Evolutionary conservation across 2,329 filamentous ascomycete genomes (phyloP).

Genomic region (Lachnellula suecica): DNA sequence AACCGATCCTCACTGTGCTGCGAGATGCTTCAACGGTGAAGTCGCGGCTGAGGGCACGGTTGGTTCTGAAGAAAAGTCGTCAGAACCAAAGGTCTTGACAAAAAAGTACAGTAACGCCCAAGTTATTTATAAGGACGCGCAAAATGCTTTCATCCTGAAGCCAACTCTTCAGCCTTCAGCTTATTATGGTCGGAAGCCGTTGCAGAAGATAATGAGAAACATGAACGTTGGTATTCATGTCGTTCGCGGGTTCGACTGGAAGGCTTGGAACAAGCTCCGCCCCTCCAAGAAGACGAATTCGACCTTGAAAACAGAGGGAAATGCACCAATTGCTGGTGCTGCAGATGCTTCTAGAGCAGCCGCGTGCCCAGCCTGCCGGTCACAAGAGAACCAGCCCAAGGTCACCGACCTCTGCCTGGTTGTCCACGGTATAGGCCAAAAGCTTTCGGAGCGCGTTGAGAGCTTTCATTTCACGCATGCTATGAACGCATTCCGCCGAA

Average conservation of each 20-base stretch:
- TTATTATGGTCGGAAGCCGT: constrained; percentile 78
- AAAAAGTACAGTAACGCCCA: constrained; percentile 72
- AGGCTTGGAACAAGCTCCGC: constrained; percentile 73
- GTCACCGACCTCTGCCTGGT: constrained; percentile 89
- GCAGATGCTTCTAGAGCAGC: constrained; percentile 14
- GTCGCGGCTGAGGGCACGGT: constrained; percentile 54
- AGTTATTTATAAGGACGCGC: constrained; percentile 80
- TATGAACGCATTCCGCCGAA: constrained; percentile 84
- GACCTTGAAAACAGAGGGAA: constrained; percentile 32
- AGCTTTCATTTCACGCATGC: constrained; percentile 97
- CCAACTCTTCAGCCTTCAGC: constrained; percentile 81
- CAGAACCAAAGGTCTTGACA: constrained; percentile 27
- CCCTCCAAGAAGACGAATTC: constrained; percentile 30
- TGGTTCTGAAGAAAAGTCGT: constrained; percentile 21
- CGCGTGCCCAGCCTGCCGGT: constrained; percentile 57
- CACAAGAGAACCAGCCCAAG: constrained; percentile 62
- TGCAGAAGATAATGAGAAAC: constrained; percentile 78
- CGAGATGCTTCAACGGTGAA: constrained; percentile 58
- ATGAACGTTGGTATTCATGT: constrained; percentile 80
- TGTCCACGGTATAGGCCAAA: constrained; percentile 94
- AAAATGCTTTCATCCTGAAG: constrained; percentile 80
- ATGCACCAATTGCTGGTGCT: constrained; percentile 17
- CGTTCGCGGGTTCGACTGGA: constrained; percentile 83
- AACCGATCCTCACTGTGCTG: constrained; percentile 57
- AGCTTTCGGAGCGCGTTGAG: constrained; percentile 90